Conservation (phyloP, 306 rosid genomes). For the Medicago ruthenica region DNA sequence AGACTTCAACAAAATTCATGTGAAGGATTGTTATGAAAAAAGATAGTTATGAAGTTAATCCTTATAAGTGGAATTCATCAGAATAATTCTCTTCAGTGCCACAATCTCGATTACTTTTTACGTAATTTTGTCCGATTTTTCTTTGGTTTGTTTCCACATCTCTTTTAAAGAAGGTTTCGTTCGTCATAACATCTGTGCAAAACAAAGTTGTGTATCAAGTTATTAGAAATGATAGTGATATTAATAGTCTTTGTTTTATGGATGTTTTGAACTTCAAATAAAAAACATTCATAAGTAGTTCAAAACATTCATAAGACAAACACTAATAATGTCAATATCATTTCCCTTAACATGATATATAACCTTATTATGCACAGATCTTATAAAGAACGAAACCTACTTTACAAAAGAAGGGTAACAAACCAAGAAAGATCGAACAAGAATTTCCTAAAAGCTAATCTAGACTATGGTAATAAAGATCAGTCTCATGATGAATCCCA, state of each 20-base stretch:
- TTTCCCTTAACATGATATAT: slow-evolving; percentile 65
- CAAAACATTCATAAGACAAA: slow-evolving; percentile 44
- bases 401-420: slow-evolving; percentile 59
- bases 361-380: slow-evolving; percentile 68
- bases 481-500: slow-evolving; percentile 78
- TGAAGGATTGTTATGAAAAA: slow-evolving; percentile 28
- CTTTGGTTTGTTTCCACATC: slow-evolving; percentile 78
- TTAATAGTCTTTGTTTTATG: slow-evolving; percentile 16
- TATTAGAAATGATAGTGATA: slow-evolving; percentile 43
- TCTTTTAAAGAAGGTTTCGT: slow-evolving; percentile 53
- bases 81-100: slow-evolving; percentile 59
- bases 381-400: slow-evolving; percentile 57
- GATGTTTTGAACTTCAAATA: slow-evolving; percentile 61
- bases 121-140: slow-evolving; percentile 65
- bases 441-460: slow-evolving; percentile 64
- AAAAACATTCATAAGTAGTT: too few relatives aligned
- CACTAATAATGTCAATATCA: slow-evolving; percentile 26
- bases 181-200: slow-evolving; percentile 63
- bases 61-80: slow-evolving; percentile 67
- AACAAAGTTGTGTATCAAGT: slow-evolving; percentile 72
- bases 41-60: slow-evolving; percentile 47
- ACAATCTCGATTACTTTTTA: slow-evolving; percentile 62
- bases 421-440: slow-evolving; percentile 77
- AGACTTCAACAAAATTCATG: slow-evolving; percentile 53
- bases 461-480: slow-evolving; percentile 56